A percentile compares a stretch with the other conserved stretches of the same genome.
Conservation (phyloP, 2,329 filamentous ascomycete genomes). For the Colletotrichum endophyticum region DNA sequence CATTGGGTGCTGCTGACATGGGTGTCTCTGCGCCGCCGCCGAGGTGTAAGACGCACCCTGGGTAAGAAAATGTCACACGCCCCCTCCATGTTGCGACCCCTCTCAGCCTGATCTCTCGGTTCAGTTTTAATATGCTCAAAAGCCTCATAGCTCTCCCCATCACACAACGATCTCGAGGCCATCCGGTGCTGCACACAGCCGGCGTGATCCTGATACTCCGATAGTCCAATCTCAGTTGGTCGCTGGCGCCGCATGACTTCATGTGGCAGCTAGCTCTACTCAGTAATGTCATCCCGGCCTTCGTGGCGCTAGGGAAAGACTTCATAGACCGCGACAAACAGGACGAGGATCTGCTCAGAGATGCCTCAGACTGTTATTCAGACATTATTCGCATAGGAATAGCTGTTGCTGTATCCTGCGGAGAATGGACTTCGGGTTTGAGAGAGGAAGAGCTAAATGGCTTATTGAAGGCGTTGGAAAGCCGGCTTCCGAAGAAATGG, state of each 20-base stretch:
- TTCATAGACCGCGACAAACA: background rate
- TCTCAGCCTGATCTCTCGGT: background rate
- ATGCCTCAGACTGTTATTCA: background rate
- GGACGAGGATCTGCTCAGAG: background rate
- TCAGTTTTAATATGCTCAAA: too few relatives aligned
- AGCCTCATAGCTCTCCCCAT: too few relatives aligned
- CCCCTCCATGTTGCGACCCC: too few relatives aligned
- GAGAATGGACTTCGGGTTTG: background rate
- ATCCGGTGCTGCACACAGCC: too few relatives aligned
- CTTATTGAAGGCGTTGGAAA: background rate
- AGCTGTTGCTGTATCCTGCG: background rate
- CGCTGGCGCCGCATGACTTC: too few relatives aligned
- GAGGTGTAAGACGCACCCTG: too few relatives aligned
- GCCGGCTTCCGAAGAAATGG: background rate
- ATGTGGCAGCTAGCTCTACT: background rate
- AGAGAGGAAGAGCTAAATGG: background rate
- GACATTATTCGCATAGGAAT: background rate
- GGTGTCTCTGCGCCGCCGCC: too few relatives aligned
- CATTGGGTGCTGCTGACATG: too few relatives aligned
- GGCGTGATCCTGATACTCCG: too few relatives aligned
- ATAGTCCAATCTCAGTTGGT: too few relatives aligned
- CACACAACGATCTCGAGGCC: background rate
- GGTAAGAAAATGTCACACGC: fast-evolving
- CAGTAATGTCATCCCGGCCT: background rate
- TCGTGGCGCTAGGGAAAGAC: background rate